Evolutionary conservation across 2,329 filamentous ascomycete species (phyloP).

Genomic region (Stenocarpella maydis): DNA sequence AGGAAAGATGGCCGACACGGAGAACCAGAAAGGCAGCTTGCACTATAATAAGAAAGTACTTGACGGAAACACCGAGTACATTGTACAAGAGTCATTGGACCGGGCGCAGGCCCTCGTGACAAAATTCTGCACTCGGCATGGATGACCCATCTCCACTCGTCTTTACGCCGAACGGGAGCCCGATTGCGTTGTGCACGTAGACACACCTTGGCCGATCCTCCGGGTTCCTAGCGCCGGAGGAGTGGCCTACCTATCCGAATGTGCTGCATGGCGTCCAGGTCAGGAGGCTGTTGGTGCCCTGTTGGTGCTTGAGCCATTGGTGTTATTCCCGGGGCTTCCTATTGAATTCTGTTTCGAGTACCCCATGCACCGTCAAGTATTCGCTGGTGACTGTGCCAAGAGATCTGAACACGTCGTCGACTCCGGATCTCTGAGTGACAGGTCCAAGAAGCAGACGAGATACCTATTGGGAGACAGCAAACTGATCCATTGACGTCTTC

Average conservation of each 20-base stretch:
- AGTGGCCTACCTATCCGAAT: background rate
- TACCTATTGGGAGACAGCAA: too few species aligned
- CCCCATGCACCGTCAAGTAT: too few species aligned
- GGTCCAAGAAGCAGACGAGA: background rate
- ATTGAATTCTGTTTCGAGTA: too few species aligned
- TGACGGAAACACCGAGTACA: background rate
- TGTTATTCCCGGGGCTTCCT: too few species aligned
- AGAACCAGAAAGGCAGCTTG: background rate
- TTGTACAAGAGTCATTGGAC: conserved; percentile 20
- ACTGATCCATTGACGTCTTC: too few species aligned
- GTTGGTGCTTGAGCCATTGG: too few species aligned
- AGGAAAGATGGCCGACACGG: background rate
- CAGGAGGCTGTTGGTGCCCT: background rate
- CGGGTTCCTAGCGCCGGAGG: conserved; percentile 14
- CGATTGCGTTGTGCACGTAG: background rate
- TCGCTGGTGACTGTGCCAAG: background rate
- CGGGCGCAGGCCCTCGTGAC: conserved; percentile 8
- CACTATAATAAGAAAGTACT: background rate
- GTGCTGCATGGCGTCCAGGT: background rate
- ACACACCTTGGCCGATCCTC: conserved; percentile 12
- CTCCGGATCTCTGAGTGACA: background rate
- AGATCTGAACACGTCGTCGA: background rate
- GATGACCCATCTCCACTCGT: conserved; percentile 15
- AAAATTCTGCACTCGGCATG: conserved; percentile 26
- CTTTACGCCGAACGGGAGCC: conserved; percentile 18